Base-by-base conservation (phyloP, 371 early-diverging fungal species). In the Nosema granulosis region DNA sequence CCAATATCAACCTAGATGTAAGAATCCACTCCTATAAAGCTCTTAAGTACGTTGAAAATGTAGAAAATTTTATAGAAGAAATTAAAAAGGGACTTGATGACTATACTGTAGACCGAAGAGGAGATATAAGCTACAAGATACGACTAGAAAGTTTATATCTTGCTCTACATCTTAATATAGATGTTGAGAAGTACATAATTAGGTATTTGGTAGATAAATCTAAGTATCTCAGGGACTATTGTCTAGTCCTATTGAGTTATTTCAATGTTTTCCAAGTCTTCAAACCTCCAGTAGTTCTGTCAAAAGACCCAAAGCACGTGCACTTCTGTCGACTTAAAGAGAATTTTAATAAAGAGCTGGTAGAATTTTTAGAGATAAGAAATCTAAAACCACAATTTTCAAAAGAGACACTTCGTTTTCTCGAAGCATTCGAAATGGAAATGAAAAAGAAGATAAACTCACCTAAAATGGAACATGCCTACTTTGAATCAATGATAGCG, bases 151-250 rank as follows among this genome's bases (percentile, higher is more conserved):
- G 75, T 50, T 35, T 75, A 29, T 12, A 32, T 32, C 24, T 65
- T 18, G 43, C 26, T 4, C 18, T 37, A 16, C 29, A 43, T 28
- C 35, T 52, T n/a, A 52, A 62, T 51, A 16, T n/a, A 16, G 34
- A 35, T 6, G 26, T 31, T 43, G 34, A 69, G 1, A 68, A 37
- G 54, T 76, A 76, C 35, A 56, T 76, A 22, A 37, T 76, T 29
- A 61, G 76, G 22, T 76, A 63, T 43, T 52, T 76, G 38, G 76
- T 76, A 0, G 76, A 69, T 34, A 76, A 71, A 57, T 65, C 37
- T 28, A 76, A 76, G 43, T 31, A 16, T 59, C 32, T 76, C 16
- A 61, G 76, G 31, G 76, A 76, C 49, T 38, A 52, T 37, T 54
- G 50, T 18, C 29, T 69, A 16, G 1, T 37, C 4, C 34, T 67